Base-by-base conservation (phyloP, 1,139 yeast species). In the Arxiozyma bovina region DNA sequence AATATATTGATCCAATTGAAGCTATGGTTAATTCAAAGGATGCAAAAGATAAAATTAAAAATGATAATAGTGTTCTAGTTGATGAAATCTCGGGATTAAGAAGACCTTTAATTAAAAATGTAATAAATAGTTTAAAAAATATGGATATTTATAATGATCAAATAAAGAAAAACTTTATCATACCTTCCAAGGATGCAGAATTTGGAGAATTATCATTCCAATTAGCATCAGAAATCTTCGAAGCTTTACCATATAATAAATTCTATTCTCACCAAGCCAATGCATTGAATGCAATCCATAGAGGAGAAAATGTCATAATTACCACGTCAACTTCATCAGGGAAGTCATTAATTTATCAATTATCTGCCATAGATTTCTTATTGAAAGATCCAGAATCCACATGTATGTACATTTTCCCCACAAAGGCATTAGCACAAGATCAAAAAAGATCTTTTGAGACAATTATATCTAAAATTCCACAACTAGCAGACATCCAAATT, bases 271-370 rank as follows among this genome's bases (percentile, higher is more conserved):
- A 93, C 69, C 99, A 93, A 67, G 81, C 86, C 0, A 78, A 80
- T 51, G 96, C 97, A 0, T 68, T 93, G 7, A 77, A 80, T 54
- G 77, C 82, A 0, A 70, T 89, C 17, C 64, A 75, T 51, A 64
- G 70, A 0, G 80, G 80, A 1, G 73, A 77, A 47, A 83, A 91
- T 68, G 89, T 90, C 1, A 87, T 93, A 45, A 83, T 91, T 0
- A 85, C 96, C 22, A 94, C 99, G 0, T 82, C 97, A 0, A 93
- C 99, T 0, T 89, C 97, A 0, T 89, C 97, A 0, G 99, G 99
- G 46, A 93, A 93, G 63, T 90, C 98, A 0, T 73, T 93, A 54
- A 86, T 94, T 40, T 93, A 90, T 65, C 99, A 93, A 69, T 71
- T 90, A 1, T 96, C 98, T 0, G 88, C 93, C 4, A 69, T 91